Percentiles rank a stretch among this genome's conserved stretches.
Conservation (phyloP, 1,284 basidiomycete genomes). For the Cryptococcus sp. region DNA sequence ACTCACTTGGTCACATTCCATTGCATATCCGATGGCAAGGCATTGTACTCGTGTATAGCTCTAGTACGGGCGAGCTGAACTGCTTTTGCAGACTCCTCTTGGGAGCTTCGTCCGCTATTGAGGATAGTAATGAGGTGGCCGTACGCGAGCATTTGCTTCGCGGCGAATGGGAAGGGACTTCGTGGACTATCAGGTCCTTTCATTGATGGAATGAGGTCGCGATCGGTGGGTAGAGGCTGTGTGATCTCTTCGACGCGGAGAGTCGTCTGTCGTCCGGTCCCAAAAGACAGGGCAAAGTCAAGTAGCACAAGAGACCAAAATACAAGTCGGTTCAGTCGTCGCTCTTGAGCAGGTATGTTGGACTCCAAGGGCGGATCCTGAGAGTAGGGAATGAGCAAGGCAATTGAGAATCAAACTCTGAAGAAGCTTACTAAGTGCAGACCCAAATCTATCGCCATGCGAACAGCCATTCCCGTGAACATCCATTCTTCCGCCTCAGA, state of each 20-base stretch:
- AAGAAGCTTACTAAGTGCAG: constrained; percentile 26
- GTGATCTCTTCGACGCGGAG: constrained; percentile 36
- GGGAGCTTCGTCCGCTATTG: constrained; percentile 16
- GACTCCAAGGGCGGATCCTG: constrained; percentile 21
- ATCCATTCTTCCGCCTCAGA: constrained; percentile 41
- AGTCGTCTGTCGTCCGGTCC: constrained; percentile 33
- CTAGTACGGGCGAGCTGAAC: constrained; percentile 14
- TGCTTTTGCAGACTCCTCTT: constrained; percentile 6
- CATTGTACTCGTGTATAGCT: constrained; percentile 27
- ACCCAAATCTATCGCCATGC: constrained; percentile 37
- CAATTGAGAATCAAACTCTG: no score
- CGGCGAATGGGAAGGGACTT: constrained; percentile 34
- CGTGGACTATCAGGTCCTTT: constrained; percentile 2
- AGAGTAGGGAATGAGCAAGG: not conserved
- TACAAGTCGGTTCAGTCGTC: constrained; percentile 29
- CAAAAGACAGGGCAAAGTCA: constrained; percentile 34
- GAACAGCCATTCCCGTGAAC: constrained; percentile 36
- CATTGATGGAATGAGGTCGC: constrained; percentile 5
- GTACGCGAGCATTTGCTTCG: constrained; percentile 29
- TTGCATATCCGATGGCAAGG: constrained; percentile 30
- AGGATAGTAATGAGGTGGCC: constrained; percentile 35
- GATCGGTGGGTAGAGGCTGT: constrained; percentile 20
- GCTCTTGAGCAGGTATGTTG: constrained; percentile 23
- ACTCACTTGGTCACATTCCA: constrained; percentile 40
- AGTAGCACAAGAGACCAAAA: constrained; percentile 37